A percentile compares a stretch with the other conserved stretches of the same genome.
Conservation (phyloP, 2,329 filamentous ascomycete species). For the Emmonsia crescens region DNA sequence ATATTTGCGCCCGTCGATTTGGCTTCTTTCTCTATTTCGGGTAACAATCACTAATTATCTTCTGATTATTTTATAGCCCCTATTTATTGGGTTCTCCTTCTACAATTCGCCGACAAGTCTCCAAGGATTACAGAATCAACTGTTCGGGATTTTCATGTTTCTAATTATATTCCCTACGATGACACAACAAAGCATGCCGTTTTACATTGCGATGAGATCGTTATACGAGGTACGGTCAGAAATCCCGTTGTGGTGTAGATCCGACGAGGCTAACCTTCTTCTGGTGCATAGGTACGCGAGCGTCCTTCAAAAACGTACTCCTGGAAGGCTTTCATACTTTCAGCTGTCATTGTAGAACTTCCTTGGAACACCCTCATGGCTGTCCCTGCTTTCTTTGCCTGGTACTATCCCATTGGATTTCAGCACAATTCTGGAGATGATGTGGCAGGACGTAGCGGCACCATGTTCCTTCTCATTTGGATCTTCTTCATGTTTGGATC, state of each 20-base stretch:
- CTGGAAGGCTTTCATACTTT: slow-evolving; percentile 59
- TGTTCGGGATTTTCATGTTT: slow-evolving; percentile 83
- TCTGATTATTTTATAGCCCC: slow-evolving; percentile 22
- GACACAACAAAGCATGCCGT: slow-evolving; percentile 46
- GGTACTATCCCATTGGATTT: slow-evolving; percentile 55
- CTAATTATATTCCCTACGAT: slow-evolving; percentile 63
- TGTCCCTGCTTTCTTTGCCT: slow-evolving; percentile 52
- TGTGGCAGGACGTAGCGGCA: slow-evolving; percentile 45
- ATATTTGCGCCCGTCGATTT: not conserved
- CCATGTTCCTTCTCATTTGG: slow-evolving; percentile 55
- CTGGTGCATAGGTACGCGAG: slow-evolving; percentile 37
- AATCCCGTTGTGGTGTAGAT: not conserved
- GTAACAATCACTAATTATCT: not conserved
- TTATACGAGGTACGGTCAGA: slow-evolving; percentile 39
- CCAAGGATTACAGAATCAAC: slow-evolving; percentile 79
- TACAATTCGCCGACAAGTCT: slow-evolving; percentile 63
- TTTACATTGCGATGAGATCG: slow-evolving; percentile 48
- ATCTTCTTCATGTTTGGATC: slow-evolving; percentile 61
- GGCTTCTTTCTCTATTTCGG: not conserved
- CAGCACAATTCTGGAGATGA: slow-evolving; percentile 33
- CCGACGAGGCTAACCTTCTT: not conserved
- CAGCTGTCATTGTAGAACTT: slow-evolving; percentile 62
- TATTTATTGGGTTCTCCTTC: slow-evolving; percentile 81
- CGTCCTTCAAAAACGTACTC: slow-evolving; percentile 60
- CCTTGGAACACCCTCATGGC: slow-evolving; percentile 55